Percentiles rank a stretch among this genome's conserved stretches.
phyloP scores from a whole-genome alignment of 208 protist species.

The Leishmania tropica region DNA sequence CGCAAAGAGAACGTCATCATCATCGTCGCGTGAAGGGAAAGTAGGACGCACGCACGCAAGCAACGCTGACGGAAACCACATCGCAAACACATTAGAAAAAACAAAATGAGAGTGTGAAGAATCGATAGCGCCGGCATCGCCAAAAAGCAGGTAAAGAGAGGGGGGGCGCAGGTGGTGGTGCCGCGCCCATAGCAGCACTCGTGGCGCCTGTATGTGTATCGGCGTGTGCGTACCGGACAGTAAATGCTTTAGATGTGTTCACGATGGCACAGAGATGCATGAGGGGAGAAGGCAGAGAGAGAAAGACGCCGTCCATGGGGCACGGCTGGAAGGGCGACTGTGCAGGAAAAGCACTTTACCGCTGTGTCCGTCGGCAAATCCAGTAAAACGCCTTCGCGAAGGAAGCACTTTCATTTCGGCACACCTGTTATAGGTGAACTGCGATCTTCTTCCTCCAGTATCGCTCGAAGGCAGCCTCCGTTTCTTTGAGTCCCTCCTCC shows the following conservation, averaged over 20 bases:
- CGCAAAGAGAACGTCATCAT: background rate
- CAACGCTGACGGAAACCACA: background rate
- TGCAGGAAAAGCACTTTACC: background rate
- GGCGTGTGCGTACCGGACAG: background rate
- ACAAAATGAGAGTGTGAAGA: background rate
- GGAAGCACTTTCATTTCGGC: background rate
- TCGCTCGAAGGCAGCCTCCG: constrained; percentile 43
- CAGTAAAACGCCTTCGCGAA: background rate
- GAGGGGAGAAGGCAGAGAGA: background rate
- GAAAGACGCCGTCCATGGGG: background rate
- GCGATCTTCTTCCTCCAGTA: constrained; percentile 55
- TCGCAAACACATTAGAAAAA: background rate
- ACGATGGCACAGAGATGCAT: background rate
- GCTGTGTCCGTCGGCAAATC: background rate
- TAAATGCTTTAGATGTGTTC: background rate
- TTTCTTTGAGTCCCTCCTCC: constrained; percentile 46
- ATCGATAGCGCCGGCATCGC: background rate
- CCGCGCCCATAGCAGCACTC: background rate
- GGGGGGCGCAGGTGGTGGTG: background rate
- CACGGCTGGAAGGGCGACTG: background rate
- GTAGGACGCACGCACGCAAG: background rate
- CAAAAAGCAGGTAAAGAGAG: background rate
- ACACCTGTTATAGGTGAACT: constrained; percentile 7
- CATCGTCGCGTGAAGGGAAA: background rate
- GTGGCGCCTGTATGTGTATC: background rate